A percentile compares a stretch with the other conserved stretches of the same genome.
phyloP scores from a whole-genome alignment of 2,329 filamentous ascomycete genomes.

The Aurifilum marmelostoma region DNA sequence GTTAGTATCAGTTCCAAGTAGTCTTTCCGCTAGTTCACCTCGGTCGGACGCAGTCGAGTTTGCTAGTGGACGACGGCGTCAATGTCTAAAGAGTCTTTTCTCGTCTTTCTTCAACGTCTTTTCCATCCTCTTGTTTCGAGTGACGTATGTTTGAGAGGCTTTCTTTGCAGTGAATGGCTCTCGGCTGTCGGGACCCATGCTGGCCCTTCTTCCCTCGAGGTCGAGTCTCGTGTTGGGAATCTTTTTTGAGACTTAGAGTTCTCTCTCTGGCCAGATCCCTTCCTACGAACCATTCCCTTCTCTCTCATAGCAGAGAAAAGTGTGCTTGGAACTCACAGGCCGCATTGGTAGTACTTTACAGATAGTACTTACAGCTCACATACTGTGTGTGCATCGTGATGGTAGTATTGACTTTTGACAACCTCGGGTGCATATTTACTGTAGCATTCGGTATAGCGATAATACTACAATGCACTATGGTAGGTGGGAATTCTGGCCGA shows the following conservation, averaged over 20 bases:
- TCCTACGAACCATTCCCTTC: neutral
- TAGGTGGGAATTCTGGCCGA: neutral
- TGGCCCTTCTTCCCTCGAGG: neutral
- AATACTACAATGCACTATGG: neutral
- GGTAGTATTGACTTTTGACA: neutral
- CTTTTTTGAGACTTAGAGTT: conserved; percentile 1
- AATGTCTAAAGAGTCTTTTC: neutral
- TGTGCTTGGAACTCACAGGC: neutral
- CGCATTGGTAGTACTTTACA: neutral
- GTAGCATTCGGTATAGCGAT: neutral
- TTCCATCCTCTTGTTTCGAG: neutral
- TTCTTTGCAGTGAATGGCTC: neutral
- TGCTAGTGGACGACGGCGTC: neutral
- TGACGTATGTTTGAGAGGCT: neutral
- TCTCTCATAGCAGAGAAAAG: neutral
- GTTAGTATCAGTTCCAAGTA: neutral
- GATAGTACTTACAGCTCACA: neutral
- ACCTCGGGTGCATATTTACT: neutral
- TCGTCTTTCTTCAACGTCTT: neutral
- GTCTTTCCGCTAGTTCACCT: neutral
- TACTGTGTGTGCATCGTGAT: neutral
- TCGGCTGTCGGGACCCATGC: neutral
- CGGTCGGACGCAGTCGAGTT: neutral
- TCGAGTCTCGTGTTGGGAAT: neutral
- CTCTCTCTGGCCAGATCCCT: conserved; percentile 1